These are phyloP conservation scores for Fusarium sp. DNA, from an alignment of 2,329 filamentous ascomycete species.

Conservation along the genomic window DNA sequence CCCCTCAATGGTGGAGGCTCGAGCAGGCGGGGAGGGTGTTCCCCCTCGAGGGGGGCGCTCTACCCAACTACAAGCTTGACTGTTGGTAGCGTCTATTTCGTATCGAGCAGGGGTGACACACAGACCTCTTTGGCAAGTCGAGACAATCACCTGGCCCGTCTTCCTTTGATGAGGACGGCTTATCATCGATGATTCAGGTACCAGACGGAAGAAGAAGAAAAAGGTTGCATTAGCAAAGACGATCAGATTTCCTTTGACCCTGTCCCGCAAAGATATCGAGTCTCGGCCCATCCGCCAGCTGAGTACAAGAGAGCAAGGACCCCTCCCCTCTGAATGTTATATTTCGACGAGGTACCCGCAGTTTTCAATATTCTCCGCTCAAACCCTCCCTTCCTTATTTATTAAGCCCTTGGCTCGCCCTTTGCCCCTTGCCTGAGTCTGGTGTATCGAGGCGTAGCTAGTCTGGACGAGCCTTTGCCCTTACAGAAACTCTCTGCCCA, in stretches of 20 bases:
- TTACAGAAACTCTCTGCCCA: slow-evolving; percentile 9
- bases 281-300: slow-evolving; percentile 37
- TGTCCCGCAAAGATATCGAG: slow-evolving; percentile 33
- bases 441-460: slow-evolving; percentile 24
- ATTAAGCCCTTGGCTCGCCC: slow-evolving; percentile 36
- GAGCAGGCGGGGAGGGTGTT: slow-evolving; percentile 27
- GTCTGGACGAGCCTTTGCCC: slow-evolving; percentile 23
- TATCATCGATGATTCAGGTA: slow-evolving; percentile 46
- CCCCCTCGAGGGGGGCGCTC: slow-evolving; percentile 16
- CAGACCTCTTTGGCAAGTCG: slow-evolving; percentile 44
- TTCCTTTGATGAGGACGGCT: slow-evolving; percentile 39
- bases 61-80: slow-evolving; percentile 38
- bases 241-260: slow-evolving; percentile 33
- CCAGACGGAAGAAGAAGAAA: slow-evolving; percentile 43
- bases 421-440: slow-evolving; percentile 29
- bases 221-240: slow-evolving; percentile 40
- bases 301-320: slow-evolving; percentile 46
- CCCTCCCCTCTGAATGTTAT: slow-evolving; percentile 42
- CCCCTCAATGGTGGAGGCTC: slow-evolving; percentile 20
- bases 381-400: slow-evolving; percentile 41
- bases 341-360: slow-evolving; percentile 31
- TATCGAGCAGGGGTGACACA: slow-evolving; percentile 46
- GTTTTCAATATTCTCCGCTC: slow-evolving; percentile 36
- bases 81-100: slow-evolving; percentile 42
- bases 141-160: slow-evolving; percentile 47